phyloP scores from a whole-genome alignment of 2,329 filamentous ascomycete genomes.

The Fonsecaea nubica region DNA sequence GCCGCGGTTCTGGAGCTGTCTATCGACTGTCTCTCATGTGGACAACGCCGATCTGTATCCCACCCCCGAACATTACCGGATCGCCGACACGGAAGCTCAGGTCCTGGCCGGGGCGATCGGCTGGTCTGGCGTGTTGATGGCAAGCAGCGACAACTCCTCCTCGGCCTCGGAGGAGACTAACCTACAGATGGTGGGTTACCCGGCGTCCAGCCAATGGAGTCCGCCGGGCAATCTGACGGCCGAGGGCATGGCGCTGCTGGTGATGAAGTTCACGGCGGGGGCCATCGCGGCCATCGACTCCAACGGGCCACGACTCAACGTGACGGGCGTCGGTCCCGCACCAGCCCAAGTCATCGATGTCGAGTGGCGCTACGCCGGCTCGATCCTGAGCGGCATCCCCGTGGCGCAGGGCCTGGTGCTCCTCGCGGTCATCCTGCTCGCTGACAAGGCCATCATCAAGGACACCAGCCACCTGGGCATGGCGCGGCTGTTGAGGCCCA shows the following conservation, averaged over 20 bases:
- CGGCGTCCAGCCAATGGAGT: constrained; percentile 43
- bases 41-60: constrained; percentile 18
- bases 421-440: constrained; percentile 27
- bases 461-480: constrained; percentile 32
- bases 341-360: constrained; percentile 87
- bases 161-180: not conserved
- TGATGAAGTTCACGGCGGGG: constrained; percentile 32
- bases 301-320: constrained; percentile 50
- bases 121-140: constrained; percentile 24
- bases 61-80: constrained; percentile 13
- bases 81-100: constrained; percentile 29
- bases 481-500: constrained; percentile 32
- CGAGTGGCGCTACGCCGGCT: constrained; percentile 49
- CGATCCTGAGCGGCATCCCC: constrained; percentile 34
- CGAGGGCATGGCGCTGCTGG: constrained; percentile 22
- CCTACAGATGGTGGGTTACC: constrained; percentile 28
- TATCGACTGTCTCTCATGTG: constrained; percentile 28
- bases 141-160: not conserved
- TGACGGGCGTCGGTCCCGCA: constrained; percentile 77
- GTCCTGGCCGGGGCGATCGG: constrained; percentile 36
- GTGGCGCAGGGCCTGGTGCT: constrained; percentile 30
- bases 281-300: constrained; percentile 31
- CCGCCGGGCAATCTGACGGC: constrained; percentile 22
- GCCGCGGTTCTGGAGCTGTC: constrained; percentile 34
- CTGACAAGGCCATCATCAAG: constrained; percentile 37